Percentiles rank a stretch among this genome's conserved stretches.
Conservation (phyloP, 495 filamentous ascomycete genomes). For the Annulohypoxylon bovei region DNA sequence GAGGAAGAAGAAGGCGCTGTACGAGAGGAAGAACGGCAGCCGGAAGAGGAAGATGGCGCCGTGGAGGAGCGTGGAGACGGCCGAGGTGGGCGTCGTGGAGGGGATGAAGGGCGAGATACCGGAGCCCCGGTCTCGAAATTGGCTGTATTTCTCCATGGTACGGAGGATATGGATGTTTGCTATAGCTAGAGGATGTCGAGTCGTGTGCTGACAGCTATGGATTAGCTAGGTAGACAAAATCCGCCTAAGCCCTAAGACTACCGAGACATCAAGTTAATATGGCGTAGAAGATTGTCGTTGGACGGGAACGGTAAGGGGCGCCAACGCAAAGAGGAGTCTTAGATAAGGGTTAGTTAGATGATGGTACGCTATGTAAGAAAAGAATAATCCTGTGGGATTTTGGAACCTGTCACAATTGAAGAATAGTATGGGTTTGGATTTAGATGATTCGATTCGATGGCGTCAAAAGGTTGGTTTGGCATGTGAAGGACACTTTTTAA, state of each 20-base stretch:
- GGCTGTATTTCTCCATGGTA: constrained; percentile 95
- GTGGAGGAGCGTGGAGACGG: constrained; percentile 69
- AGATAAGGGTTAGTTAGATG: background rate
- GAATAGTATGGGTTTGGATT: background rate
- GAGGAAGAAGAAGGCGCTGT: constrained; percentile 76
- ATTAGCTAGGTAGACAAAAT: constrained; percentile 10
- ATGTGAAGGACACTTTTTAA: constrained; percentile 40
- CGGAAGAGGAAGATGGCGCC: constrained; percentile 81
- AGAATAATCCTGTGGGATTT: constrained; percentile 1
- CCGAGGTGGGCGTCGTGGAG: constrained; percentile 67
- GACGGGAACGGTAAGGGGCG: constrained; percentile 7
- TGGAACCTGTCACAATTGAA: constrained; percentile 19
- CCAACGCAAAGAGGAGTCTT: background rate
- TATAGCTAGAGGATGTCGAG: background rate
- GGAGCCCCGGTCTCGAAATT: constrained; percentile 96
- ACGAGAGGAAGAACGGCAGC: constrained; percentile 77
- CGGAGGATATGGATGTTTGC: background rate
- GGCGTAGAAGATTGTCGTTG: background rate
- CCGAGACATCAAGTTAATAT: constrained; percentile 30
- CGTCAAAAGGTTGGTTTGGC: constrained; percentile 30
- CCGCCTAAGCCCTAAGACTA: constrained; percentile 12
- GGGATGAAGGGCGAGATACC: constrained; percentile 97
- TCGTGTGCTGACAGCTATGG: background rate
- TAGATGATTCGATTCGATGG: constrained; percentile 6
- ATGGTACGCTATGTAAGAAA: background rate